Percentiles rank a stretch among this genome's conserved stretches.
Conservation (phyloP, 176 grass and related monocot genomes). For the Elymus sibiricus region DNA sequence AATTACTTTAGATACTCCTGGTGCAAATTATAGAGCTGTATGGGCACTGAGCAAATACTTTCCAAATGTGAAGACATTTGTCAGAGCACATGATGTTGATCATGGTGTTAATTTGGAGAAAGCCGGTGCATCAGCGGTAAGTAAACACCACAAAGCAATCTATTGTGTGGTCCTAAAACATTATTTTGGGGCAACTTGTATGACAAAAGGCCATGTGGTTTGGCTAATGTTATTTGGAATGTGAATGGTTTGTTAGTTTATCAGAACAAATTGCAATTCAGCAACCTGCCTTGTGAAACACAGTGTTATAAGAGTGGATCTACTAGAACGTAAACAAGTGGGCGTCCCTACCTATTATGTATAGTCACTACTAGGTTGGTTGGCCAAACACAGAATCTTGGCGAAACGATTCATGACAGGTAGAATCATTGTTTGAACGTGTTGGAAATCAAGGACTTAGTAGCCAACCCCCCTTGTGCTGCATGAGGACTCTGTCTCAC, state of each 20-base stretch:
- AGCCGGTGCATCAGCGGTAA: slow-evolving; percentile 90
- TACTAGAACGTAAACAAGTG: neutral
- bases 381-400: neutral
- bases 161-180: neutral
- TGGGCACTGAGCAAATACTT: slow-evolving; percentile 99
- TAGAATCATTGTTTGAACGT: neutral
- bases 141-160: slow-evolving; percentile 30
- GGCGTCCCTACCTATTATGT: neutral
- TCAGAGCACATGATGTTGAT: slow-evolving; percentile 95
- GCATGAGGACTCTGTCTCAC: neutral
- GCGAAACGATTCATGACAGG: neutral
- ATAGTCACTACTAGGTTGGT: neutral
- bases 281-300: slow-evolving; percentile 9
- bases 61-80: slow-evolving; percentile 95
- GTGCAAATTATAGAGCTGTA: slow-evolving; percentile 97
- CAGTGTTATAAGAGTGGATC: neutral
- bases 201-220: neutral
- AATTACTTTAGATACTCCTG: slow-evolving; percentile 97
- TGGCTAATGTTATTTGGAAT: neutral
- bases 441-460: neutral
- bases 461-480: neutral
- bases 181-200: neutral
- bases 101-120: slow-evolving; percentile 99
- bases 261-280: neutral
- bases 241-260: slow-evolving; percentile 1